Base-by-base conservation (phyloP, 2,329 filamentous ascomycete genomes). In the Aspergillus arachidicola region DNA sequence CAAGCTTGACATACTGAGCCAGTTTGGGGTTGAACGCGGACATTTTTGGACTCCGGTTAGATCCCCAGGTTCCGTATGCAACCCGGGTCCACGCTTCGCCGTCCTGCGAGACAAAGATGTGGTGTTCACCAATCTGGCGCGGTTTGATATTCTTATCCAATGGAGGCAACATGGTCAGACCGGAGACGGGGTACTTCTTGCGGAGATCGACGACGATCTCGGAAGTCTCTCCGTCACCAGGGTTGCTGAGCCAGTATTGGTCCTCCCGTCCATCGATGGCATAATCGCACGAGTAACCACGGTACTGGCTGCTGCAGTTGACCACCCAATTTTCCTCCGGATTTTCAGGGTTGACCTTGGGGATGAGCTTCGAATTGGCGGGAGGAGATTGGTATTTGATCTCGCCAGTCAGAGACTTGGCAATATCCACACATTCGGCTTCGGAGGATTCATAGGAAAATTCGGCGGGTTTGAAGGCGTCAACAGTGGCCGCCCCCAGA, bases 11-110 rank as follows among this genome's bases (percentile, higher is more conserved):
- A 46, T 61, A 71, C 6, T 61, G 59, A 11, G 66, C 69, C 4
- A 6, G 51, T 10, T 55, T 59, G 16, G 68, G 60, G 38, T 67
- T 55, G 28, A 71, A 68, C 54, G 59, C 66, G 21, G 69, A 59
- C 21, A 71, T 28, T 60, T 71, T 71, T 14, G 57, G 45, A 5
- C 64, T 66, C 36, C 62, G 66, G 57, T 69, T 67, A 11, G 51
- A 63, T 30, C 66, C 64, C 69, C 69, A 71, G 48, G 60, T 64
- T 10, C 68, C 68, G 46, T 71, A 71, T 4, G 69, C 68, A 11
- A 71, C 68, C n/a, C 51, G 56, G 4, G 32, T 59, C 69, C 69
- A 69, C 6, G 36, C 46, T 6, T n/a, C 6, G 14, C 41, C 36
- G 28, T 64, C 63, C 45, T 38, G 36, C 21, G 41, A 51, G 28